Evolutionary conservation across 2,329 filamentous ascomycete species (phyloP).

Genomic region (Keithomyces neogunnii): DNA sequence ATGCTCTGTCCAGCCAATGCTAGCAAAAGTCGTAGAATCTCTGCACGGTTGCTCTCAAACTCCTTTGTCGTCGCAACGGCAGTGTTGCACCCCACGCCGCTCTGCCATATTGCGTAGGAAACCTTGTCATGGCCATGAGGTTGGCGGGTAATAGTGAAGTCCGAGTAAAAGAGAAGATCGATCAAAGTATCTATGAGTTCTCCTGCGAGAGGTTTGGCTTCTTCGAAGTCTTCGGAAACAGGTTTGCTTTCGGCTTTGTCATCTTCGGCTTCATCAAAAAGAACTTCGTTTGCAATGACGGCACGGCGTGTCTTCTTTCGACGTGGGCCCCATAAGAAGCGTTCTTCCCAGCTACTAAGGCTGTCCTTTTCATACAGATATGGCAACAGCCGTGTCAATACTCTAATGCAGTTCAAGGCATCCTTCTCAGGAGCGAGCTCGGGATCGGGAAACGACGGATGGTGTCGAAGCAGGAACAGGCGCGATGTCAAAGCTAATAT

Average conservation of each 20-base stretch:
- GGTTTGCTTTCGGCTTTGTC: slow-evolving; percentile 38
- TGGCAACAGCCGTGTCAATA: slow-evolving; percentile 81
- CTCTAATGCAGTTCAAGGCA: slow-evolving; percentile 89
- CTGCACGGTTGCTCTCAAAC: slow-evolving; percentile 84
- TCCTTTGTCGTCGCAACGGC: slow-evolving; percentile 83
- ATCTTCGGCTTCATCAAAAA: slow-evolving; percentile 70
- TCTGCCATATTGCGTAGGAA: slow-evolving; percentile 94
- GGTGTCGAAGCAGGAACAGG: slow-evolving; percentile 73
- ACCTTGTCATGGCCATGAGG: slow-evolving; percentile 69
- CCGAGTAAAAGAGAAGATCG: slow-evolving; percentile 84
- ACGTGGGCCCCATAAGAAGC: slow-evolving; percentile 81
- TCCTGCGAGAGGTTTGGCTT: slow-evolving; percentile 80
- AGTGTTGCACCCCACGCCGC: slow-evolving; percentile 90
- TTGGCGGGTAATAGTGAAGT: slow-evolving; percentile 74
- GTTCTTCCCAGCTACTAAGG: slow-evolving; percentile 77
- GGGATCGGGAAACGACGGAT: slow-evolving; percentile 81
- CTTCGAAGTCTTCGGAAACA: slow-evolving; percentile 60
- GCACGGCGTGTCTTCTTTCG: slow-evolving; percentile 62
- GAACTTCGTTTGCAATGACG: slow-evolving; percentile 61
- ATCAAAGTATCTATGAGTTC: slow-evolving; percentile 85
- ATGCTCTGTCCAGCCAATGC: slow-evolving; percentile 85
- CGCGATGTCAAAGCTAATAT: slow-evolving; percentile 77
- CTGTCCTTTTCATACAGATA: slow-evolving; percentile 87
- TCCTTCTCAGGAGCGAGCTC: slow-evolving; percentile 79
- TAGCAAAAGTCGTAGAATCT: slow-evolving; percentile 78